Base-by-base conservation (phyloP, 352 stramenopile species). In the Pythium myriotylum region DNA sequence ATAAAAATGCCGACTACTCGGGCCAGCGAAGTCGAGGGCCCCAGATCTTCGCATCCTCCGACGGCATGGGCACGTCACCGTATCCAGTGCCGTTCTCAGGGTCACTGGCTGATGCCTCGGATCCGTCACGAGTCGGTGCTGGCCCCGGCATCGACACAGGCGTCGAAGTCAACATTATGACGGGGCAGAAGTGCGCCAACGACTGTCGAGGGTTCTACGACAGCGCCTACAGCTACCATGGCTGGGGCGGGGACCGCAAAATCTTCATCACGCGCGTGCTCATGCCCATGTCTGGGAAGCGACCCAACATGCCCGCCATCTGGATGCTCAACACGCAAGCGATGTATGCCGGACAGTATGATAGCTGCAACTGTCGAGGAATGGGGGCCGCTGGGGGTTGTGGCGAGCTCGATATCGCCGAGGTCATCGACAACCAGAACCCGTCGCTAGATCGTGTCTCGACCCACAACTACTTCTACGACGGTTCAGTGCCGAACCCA, bases 111-210 rank as follows among this genome's bases (percentile, higher is more conserved):
- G 81, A 88, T 10, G 82, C 82, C 1, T 70, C 67, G 14, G 62
- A 82, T 43, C 49, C 71, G 19, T 53, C 29, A 0, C 48, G 66
- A 33, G 42, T 72, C 23, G 72, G 68, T 19, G 76, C 64, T 1
- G 82, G 82, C 4, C 74, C 80, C 0, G 75, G 80, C 14, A 49
- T 88, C 32, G 40, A 57, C 4, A 89, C 80, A 0, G 81, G 76
- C n/a, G 65, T 68, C 3, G 81, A 91, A 57, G 61, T 91, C 48
- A 89, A 91, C 69, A 89, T 91, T 57, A 73, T 88, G 71, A 83
- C 74, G 3, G 58, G 29, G 10, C 54, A 70, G 8, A 71, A 75
- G 43, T 91, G 81, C 19, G 29, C 6, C 43, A 23, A 32, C 63
- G n/a, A 54, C 41, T 90, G 76, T 42, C 33, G 62, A 0, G 79